phyloP scores from a whole-genome alignment of 495 filamentous ascomycete species.

The Articulospora tetracladia region DNA sequence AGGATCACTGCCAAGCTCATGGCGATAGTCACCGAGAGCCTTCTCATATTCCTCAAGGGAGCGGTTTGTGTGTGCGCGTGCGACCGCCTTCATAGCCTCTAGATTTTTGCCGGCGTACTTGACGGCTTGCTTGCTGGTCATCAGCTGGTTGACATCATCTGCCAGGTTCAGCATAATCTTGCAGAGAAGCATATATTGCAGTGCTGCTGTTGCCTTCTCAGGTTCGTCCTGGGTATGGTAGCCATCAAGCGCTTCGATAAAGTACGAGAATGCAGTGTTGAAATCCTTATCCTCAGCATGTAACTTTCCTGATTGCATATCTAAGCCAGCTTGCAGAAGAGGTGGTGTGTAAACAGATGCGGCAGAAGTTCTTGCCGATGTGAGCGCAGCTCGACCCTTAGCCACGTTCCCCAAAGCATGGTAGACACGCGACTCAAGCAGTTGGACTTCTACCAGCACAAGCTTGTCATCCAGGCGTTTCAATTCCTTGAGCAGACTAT shows the following conservation, averaged over 20 bases:
- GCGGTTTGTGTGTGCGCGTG: conserved; percentile 88
- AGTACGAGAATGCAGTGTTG: conserved; percentile 97
- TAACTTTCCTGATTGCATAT: conserved; percentile 98
- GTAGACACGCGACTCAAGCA: conserved; percentile 94
- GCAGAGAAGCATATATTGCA: conserved; percentile 99
- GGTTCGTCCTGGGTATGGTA: conserved; percentile 90
- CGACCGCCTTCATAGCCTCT: conserved; percentile 98
- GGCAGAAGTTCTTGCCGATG: conserved; percentile 87
- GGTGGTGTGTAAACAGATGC: conserved; percentile 97
- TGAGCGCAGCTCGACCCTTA: conserved; percentile 93
- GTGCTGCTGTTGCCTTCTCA: conserved; percentile 77
- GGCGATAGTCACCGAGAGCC: conserved; percentile 81
- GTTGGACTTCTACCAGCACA: conserved; percentile 96
- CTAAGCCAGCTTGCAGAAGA: conserved; percentile 88
- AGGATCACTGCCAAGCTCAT: conserved; percentile 84
- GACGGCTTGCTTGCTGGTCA: conserved; percentile 90
- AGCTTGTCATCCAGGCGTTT: conserved; percentile 99
- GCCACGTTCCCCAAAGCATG: conserved; percentile 95
- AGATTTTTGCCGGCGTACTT: conserved; percentile 92
- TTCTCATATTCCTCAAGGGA: conserved; percentile 95
- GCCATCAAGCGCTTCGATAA: conserved; percentile 96
- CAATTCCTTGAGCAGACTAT: conserved; percentile 87
- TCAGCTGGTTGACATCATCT: conserved; percentile 90
- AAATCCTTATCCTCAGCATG: conserved; percentile 99
- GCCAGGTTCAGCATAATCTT: conserved; percentile 98